phyloP scores from a whole-genome alignment of 768 basidiomycete genomes.

The Xerocomus spinulosus region DNA sequence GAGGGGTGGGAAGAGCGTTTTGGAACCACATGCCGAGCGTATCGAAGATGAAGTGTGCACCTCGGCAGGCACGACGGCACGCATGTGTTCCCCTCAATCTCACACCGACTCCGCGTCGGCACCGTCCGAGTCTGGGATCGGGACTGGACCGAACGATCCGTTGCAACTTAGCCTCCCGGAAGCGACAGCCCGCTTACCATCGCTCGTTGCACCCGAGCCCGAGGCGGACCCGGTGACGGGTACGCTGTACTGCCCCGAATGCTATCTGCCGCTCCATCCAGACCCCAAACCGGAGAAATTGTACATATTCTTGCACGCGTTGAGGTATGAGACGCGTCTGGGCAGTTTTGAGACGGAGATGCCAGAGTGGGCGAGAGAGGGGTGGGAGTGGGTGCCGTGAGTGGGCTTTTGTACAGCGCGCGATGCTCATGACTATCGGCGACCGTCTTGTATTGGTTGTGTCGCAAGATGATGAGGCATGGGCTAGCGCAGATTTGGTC shows the following conservation, averaged over 20 bases:
- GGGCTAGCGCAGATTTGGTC: too few relatives aligned
- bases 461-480: too few relatives aligned
- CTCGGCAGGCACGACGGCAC: too few relatives aligned
- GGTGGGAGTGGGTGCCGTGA: conserved; percentile 73
- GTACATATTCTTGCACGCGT: conserved; percentile 94
- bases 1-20: conserved; percentile 44
- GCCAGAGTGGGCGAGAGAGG: conserved; percentile 84
- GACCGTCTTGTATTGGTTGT: too few relatives aligned
- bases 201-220: conserved; percentile 18
- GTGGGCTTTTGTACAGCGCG: too few relatives aligned
- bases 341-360: conserved; percentile 83
- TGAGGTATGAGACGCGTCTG: conserved; percentile 75
- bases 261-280: conserved; percentile 87
- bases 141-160: background rate
- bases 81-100: too few relatives aligned
- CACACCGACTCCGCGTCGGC: too few relatives aligned
- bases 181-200: conserved; percentile 37
- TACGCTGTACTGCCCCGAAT: conserved; percentile 77
- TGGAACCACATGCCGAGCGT: conserved; percentile 13
- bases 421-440: too few relatives aligned
- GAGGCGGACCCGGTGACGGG: conserved; percentile 39
- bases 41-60: too few relatives aligned
- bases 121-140: too few relatives aligned
- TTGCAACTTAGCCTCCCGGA: conserved; percentile 44
- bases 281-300: conserved; percentile 90